Conservation (phyloP, 805 yeast species). For the Debaryomyces tyrocola region DNA sequence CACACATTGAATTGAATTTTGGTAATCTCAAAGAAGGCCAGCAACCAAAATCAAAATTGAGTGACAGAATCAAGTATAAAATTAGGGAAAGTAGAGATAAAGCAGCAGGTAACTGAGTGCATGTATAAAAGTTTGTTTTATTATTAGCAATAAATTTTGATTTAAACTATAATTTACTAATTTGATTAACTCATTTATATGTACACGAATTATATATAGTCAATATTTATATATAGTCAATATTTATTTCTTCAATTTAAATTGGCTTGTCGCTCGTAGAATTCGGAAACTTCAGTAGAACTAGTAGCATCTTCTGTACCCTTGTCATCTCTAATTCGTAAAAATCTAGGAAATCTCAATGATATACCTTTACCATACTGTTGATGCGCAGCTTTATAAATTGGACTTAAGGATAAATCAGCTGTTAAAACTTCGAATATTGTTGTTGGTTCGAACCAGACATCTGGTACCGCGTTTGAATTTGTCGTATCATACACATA, state of each 20-base stretch:
- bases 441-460: constrained; percentile 87
- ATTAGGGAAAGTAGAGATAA: constrained; percentile 36
- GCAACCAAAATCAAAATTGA: constrained; percentile 14
- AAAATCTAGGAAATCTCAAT: constrained; percentile 82
- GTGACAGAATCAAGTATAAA: constrained; percentile 35
- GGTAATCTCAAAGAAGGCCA: constrained; percentile 8
- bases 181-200: constrained; percentile 2
- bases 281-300: constrained; percentile 79
- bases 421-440: constrained; percentile 91
- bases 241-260: constrained; percentile 17
- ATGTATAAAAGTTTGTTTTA: background rate
- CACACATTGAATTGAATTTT: constrained; percentile 36
- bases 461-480: constrained; percentile 77
- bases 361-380: constrained; percentile 82
- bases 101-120: background rate
- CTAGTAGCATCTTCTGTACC: constrained; percentile 83
- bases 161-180: background rate
- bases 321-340: constrained; percentile 84
- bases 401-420: constrained; percentile 83
- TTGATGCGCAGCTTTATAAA: constrained; percentile 79
- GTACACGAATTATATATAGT: background rate
- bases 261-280: constrained; percentile 71
- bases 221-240: background rate
- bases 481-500: constrained; percentile 60
- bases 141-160: background rate